Base-by-base conservation (phyloP, 306 rosid species). In the Argentina anserina region DNA sequence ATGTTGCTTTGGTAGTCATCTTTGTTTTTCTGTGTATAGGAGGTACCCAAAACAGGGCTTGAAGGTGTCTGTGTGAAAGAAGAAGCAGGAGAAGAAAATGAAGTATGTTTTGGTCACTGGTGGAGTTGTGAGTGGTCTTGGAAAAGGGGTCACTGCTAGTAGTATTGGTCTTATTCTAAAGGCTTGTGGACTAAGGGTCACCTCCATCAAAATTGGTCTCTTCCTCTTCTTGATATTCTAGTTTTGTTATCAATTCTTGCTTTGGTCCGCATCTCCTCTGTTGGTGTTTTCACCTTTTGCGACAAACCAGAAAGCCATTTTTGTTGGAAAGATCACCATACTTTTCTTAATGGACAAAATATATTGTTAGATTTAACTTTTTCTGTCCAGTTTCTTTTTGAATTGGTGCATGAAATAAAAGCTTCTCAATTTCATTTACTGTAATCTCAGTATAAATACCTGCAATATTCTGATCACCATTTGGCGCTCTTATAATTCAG, bases 81-180 rank as follows among this genome's bases (percentile, higher is more conserved):
- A 47, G 40, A 34, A 21, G 70, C 20, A 72, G 62, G 15, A 73
- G 77, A 21, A 74, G 70, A 62, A 73, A 76, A 92, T 93, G 98
- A 93, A 93, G 88, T 93, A 93, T 70, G 87, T 93, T 52, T 40
- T 90, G 81, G 98, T 93, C 52, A 93, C 93, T 33, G 98, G 98
- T 18, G 98, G 98, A 69, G 98, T 93, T 23, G 93, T 93, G 43
- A 93, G 98, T 76, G 98, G 98, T 11, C 95, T 93, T 31, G 98
- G 98, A 5, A 93, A 93, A 78, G 98, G 98, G 26, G 92, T 93
- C 40, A 93, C 98, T 8, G 98, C 98, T 0, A 93, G 98, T 78
- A 90, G 98, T 85, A 83, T 93, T 82, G 98, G 98, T 13, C 77
- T 93, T 28, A 90, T 93, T 81, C 96, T 93, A 84, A 86, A 89